phyloP scores from a whole-genome alignment of 139 green algal species.

The Coelastrella sp. region DNA sequence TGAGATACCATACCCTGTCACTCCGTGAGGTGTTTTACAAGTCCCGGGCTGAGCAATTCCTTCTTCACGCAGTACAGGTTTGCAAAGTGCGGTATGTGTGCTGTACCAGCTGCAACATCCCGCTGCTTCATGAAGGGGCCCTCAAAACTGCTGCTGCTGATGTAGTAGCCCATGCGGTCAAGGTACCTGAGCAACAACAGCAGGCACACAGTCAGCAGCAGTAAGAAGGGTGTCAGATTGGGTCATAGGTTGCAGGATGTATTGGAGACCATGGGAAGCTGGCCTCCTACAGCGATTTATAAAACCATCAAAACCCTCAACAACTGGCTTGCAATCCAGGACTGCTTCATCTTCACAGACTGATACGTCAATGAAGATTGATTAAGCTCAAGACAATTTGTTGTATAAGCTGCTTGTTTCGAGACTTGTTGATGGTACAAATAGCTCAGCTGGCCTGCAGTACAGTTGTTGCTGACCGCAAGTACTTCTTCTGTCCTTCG shows the following conservation, averaged over 20 bases:
- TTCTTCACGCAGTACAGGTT: conserved; percentile 38
- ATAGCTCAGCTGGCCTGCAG: not conserved
- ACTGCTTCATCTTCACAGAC: no score
- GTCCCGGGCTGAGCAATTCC: not conserved
- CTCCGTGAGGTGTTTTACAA: not conserved
- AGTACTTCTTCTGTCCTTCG: conserved; percentile 1
- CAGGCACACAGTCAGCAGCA: not conserved
- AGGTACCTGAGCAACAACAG: not conserved
- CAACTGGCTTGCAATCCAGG: no score
- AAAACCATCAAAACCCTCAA: no score
- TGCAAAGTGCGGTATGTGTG: not conserved
- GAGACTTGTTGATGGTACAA: no score
- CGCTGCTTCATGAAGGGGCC: not conserved
- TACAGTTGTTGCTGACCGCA: not conserved
- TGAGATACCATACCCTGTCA: no score
- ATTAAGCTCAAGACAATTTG: no score
- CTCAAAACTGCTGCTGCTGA: not conserved
- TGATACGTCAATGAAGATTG: no score
- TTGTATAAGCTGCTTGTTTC: no score
- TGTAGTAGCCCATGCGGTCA: conserved; percentile 13
- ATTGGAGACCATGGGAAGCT: no score
- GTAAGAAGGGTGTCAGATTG: not conserved
- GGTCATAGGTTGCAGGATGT: no score
- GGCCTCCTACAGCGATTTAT: no score
- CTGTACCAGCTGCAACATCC: not conserved